A percentile compares a stretch with the other conserved stretches of the same genome.
phyloP scores from a whole-genome alignment of 208 protist species.

The Novymonas esmeraldas region DNA sequence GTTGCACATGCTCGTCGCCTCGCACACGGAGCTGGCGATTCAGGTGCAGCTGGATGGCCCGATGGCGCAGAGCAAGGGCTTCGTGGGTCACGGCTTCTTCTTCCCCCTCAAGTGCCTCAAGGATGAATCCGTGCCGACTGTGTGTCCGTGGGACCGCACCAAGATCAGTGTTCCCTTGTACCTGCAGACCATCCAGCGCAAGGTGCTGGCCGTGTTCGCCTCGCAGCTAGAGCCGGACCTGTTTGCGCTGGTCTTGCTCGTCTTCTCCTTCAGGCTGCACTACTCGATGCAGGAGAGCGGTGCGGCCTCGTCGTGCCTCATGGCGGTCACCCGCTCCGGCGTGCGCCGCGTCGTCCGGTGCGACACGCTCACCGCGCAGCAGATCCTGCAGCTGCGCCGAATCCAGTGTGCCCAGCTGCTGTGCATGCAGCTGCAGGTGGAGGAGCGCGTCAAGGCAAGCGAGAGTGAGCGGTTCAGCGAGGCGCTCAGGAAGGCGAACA shows the following conservation, averaged over 20 bases:
- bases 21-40: conserved; percentile 69
- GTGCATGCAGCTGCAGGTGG: conserved; percentile 61
- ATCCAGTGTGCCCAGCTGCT: conserved; percentile 68
- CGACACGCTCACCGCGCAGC: conserved; percentile 58
- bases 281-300: conserved; percentile 34
- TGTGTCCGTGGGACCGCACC: conserved; percentile 58
- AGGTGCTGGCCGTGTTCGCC: conserved; percentile 64
- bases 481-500: conserved; percentile 31
- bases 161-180: conserved; percentile 70
- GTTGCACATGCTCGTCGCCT: conserved; percentile 51
- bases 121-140: conserved; percentile 63
- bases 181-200: conserved; percentile 61
- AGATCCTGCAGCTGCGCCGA: conserved; percentile 74
- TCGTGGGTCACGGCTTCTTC: conserved; percentile 70
- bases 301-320: conserved; percentile 21
- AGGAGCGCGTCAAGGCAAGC: conserved; percentile 34
- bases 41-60: conserved; percentile 56
- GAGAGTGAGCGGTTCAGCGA: conserved; percentile 45
- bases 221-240: conserved; percentile 55
- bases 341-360: conserved; percentile 48
- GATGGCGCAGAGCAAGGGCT: conserved; percentile 49
- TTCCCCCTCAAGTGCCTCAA: conserved; percentile 59
- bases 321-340: conserved; percentile 51
- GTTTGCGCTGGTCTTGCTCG: conserved; percentile 67
- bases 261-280: conserved; percentile 54